Conservation (phyloP, 495 filamentous ascomycete genomes). For the Hyaloscypha hepaticicola region DNA sequence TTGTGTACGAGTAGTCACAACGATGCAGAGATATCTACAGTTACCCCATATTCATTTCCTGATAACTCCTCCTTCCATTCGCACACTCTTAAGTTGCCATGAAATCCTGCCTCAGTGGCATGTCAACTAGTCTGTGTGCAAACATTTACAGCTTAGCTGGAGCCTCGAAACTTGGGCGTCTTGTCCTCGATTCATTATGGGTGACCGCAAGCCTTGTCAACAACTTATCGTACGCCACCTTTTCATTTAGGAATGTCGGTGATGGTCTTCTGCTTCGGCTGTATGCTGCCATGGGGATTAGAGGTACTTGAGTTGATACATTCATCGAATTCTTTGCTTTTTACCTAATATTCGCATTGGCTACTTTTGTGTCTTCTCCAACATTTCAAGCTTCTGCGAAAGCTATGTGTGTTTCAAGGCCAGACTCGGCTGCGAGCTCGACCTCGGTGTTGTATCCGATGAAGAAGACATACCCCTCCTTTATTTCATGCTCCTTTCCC, state of each 20-base stretch:
- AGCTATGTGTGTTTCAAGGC: slow-evolving; percentile 22
- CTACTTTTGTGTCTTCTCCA: no score
- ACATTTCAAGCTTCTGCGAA: slow-evolving; percentile 23
- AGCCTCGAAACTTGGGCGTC: slow-evolving; percentile 36
- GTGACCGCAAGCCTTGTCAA: slow-evolving; percentile 32
- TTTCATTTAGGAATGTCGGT: slow-evolving; percentile 23
- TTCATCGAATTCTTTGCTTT: background rate
- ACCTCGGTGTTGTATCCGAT: slow-evolving; percentile 40
- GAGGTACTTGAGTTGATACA: slow-evolving; percentile 29
- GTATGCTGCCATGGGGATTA: slow-evolving; percentile 15
- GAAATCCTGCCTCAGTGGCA: slow-evolving; percentile 64
- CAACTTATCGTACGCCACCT: slow-evolving; percentile 25
- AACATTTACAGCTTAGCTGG: slow-evolving; percentile 59
- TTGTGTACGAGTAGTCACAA: slow-evolving; percentile 19
- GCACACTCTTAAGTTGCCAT: slow-evolving; percentile 97
- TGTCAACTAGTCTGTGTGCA: slow-evolving; percentile 96
- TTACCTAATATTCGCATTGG: no score
- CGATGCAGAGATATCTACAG: background rate
- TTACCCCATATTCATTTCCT: background rate
- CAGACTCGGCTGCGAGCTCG: slow-evolving; percentile 20
- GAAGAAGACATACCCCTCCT: slow-evolving; percentile 68
- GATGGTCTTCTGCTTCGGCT: slow-evolving; percentile 21
- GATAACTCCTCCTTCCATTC: slow-evolving; percentile 9
- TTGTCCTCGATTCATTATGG: slow-evolving; percentile 35
- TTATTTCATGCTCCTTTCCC: slow-evolving; percentile 51